Base-by-base conservation (phyloP, 495 filamentous ascomycete genomes). In the Chaetomidium leptoderma region DNA sequence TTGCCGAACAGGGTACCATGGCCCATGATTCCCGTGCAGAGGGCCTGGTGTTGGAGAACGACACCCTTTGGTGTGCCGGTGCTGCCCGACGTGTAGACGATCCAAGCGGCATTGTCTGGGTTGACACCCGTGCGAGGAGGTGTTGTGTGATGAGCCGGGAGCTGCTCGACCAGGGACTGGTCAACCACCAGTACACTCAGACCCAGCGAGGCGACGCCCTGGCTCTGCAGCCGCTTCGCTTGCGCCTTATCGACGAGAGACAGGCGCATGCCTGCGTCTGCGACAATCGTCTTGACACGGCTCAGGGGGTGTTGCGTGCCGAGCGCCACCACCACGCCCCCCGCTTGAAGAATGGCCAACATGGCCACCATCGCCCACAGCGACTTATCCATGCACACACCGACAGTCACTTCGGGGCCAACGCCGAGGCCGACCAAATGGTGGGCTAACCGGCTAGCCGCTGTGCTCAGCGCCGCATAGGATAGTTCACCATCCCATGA, bases 401-500 rank as follows among this genome's bases (percentile, higher is more conserved):
- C 82, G 4, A 85, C 76, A 2, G 81, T 51, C 0, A 62, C 66
- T 27, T 81, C 80, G 2, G 71, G 75, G 1, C 73, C 70, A 23
- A 86, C 73, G 7, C 62, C 58, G 3, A 69, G 68, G 0, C 33
- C 54, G 26, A 63, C 60, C 7, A 82, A 62, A 35, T 75, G 68
- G 30, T 39, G 67, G 5, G 80, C 79, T 23, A 63, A 19, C 79
- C 39, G 42, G 55, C 64, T 60, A 23, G 66, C 16, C 58, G 56
- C 23, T n/a, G 42, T 9, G 57, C 52, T 40, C 76, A 86, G 63
- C 45, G 86, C 74, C 9, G 53, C 58, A 59, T 78, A 87, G 0
- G 80, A 81, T 51, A 87, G 66, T 29, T 60, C 73, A n/a, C 78
- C 82, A 71, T 87, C 84, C 83, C 84, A 86, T 7, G 46, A 72